Conservation (phyloP, 2,329 filamentous ascomycete species). For the Paraphaeosphaeria sporulosa region DNA sequence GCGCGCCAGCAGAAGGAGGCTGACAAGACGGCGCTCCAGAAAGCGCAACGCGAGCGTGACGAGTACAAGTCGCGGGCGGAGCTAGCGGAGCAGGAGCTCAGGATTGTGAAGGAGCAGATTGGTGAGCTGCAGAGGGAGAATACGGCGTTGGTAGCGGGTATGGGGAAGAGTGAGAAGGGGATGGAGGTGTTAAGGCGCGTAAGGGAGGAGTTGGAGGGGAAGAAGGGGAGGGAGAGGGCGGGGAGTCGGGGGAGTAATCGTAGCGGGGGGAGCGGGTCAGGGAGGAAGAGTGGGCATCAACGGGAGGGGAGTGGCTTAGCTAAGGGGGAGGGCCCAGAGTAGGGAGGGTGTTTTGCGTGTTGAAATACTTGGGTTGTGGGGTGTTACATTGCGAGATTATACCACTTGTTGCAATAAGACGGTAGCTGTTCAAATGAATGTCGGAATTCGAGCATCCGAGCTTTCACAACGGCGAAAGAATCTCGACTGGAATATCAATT, state of each 20-base stretch:
- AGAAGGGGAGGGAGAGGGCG: constrained; percentile 29
- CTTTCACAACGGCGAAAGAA: too few relatives aligned
- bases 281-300: constrained; percentile 16
- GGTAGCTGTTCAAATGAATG: too few relatives aligned
- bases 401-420: too few relatives aligned
- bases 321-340: constrained; percentile 5
- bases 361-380: background rate
- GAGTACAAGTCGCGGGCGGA: constrained; percentile 56
- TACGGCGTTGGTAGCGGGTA: constrained; percentile 55
- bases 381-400: background rate
- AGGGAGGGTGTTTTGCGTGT: background rate
- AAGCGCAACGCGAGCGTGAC: constrained; percentile 58
- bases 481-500: too few relatives aligned
- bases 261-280: constrained; percentile 27
- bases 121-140: constrained; percentile 66
- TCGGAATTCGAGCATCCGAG: too few relatives aligned
- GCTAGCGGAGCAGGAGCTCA: constrained; percentile 58
- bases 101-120: constrained; percentile 59
- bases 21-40: constrained; percentile 57
- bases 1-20: constrained; percentile 69
- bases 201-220: constrained; percentile 38
- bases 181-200: constrained; percentile 41
- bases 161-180: constrained; percentile 52
- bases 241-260: constrained; percentile 35
- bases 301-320: constrained; percentile 15